Percentiles rank a stretch among this genome's conserved stretches.
Conservation (phyloP, 108 stramenopile genomes). For the Stephanodiscus minutulus region DNA sequence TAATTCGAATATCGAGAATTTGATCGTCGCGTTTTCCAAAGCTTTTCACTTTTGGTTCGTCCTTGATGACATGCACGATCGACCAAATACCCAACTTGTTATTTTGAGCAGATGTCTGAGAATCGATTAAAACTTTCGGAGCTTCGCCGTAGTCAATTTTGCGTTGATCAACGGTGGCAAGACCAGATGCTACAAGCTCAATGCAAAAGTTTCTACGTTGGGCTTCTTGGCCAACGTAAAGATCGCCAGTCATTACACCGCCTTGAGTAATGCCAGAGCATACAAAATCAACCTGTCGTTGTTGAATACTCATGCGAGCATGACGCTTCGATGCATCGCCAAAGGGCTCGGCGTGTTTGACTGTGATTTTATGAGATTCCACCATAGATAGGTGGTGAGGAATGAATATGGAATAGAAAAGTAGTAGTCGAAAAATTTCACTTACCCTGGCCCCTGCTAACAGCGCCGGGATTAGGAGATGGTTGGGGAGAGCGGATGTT, state of each 20-base stretch:
- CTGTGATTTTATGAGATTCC: conserved; percentile 3
- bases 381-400: background rate
- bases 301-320: conserved; percentile 84
- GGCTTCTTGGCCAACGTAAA: conserved; percentile 74
- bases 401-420: background rate
- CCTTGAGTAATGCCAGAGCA: conserved; percentile 80
- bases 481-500: conserved; percentile 81
- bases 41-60: conserved; percentile 47
- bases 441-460: conserved; percentile 35
- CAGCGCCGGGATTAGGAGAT: conserved; percentile 63
- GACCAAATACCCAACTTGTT: conserved; percentile 88
- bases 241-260: conserved; percentile 85
- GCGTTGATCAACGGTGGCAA: conserved; percentile 84
- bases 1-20: conserved; percentile 67
- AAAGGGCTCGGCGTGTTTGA: conserved; percentile 88
- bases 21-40: conserved; percentile 60
- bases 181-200: conserved; percentile 79
- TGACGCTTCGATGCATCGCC: conserved; percentile 95
- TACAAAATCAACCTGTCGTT: conserved; percentile 92
- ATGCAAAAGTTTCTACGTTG: conserved; percentile 74
- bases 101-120: conserved; percentile 71
- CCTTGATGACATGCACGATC: conserved; percentile 39
- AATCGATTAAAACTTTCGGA: conserved; percentile 71
- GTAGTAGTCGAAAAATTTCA: background rate
- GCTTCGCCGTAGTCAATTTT: conserved; percentile 91